A percentile compares a stretch with the other conserved stretches of the same genome.
phyloP scores from a whole-genome alignment of 345 rosid species.

The Theobroma cacao region DNA sequence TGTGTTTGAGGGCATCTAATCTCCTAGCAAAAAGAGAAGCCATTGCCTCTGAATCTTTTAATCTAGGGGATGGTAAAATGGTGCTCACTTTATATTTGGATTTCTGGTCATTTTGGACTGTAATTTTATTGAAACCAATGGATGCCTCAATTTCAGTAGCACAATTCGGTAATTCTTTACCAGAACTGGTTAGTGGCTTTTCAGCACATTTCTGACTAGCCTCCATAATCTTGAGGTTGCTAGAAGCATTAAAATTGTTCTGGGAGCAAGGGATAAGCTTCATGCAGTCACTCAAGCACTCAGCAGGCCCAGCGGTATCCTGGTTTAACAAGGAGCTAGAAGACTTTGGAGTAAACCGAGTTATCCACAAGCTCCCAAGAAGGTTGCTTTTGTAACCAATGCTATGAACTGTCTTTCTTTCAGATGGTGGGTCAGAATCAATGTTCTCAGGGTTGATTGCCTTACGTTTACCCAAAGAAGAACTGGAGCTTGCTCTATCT shows the following conservation, averaged over 20 bases:
- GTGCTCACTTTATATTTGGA: conserved; percentile 23
- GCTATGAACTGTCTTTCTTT: conserved; percentile 30
- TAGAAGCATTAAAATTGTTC: conserved; percentile 17
- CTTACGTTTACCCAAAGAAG: conserved; percentile 40
- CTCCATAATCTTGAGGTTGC: conserved; percentile 18
- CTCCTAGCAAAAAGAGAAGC: conserved; percentile 67
- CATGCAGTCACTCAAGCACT: conserved; percentile 26
- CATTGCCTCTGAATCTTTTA: conserved; percentile 56
- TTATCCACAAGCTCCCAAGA: conserved; percentile 68
- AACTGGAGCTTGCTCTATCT: conserved; percentile 35
- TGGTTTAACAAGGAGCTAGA: conserved; percentile 24
- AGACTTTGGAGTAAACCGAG: conserved; percentile 57
- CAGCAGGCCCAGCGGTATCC: conserved; percentile 23
- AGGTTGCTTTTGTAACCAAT: conserved; percentile 40
- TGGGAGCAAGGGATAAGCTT: conserved; percentile 19
- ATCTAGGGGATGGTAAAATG: conserved; percentile 31
- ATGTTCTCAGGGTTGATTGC: conserved; percentile 18
- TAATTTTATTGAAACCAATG: conserved; percentile 26
- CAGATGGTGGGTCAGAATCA: conserved; percentile 30
- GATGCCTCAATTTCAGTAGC: conserved; percentile 28
- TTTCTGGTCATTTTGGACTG: conserved; percentile 31
- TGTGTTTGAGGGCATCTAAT: conserved; percentile 68
- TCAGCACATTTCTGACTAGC: conserved; percentile 16
- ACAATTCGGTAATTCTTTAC: conserved; percentile 25
- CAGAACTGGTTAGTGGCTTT: conserved; percentile 7